Evolutionary conservation across 192 early-diverging fungal genomes (phyloP).

Genomic region (Cladochytrium replicatum): DNA sequence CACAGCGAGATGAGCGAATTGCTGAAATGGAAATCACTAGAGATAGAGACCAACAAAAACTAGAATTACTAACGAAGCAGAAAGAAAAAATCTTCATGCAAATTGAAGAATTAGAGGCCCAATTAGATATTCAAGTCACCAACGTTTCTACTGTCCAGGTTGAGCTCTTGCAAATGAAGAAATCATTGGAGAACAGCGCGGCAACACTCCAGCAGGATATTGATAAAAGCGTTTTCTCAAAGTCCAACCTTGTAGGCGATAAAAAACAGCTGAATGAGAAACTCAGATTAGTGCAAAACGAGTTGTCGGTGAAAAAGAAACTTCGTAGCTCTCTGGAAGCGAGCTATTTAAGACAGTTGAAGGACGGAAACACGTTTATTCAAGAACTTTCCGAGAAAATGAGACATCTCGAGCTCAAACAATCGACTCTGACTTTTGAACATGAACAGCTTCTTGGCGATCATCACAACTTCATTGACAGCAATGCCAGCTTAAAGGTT

Average conservation of each 20-base stretch:
- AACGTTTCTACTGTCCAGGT: constrained; percentile 33
- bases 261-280: constrained; percentile 41
- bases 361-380: too few relatives aligned
- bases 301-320: constrained; percentile 33
- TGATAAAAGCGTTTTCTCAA: constrained; percentile 35
- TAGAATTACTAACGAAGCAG: constrained; percentile 34
- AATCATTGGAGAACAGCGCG: constrained; percentile 30
- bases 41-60: constrained; percentile 22
- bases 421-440: too few relatives aligned
- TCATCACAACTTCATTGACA: too few relatives aligned
- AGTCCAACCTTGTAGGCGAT: constrained; percentile 34
- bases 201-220: constrained; percentile 32
- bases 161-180: constrained; percentile 35
- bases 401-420: too few relatives aligned
- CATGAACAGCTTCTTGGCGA: too few relatives aligned
- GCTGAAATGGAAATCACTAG: constrained; percentile 20
- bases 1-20: constrained; percentile 27
- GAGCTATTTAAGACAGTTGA: too few relatives aligned
- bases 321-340: too few relatives aligned
- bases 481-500: too few relatives aligned
- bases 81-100: constrained; percentile 50
- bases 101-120: constrained; percentile 43
- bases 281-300: constrained; percentile 23
- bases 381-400: too few relatives aligned
- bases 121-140: constrained; percentile 33